Evolutionary conservation across 1,284 basidiomycete genomes (phyloP).

Genomic region (Trametes polyzona): DNA sequence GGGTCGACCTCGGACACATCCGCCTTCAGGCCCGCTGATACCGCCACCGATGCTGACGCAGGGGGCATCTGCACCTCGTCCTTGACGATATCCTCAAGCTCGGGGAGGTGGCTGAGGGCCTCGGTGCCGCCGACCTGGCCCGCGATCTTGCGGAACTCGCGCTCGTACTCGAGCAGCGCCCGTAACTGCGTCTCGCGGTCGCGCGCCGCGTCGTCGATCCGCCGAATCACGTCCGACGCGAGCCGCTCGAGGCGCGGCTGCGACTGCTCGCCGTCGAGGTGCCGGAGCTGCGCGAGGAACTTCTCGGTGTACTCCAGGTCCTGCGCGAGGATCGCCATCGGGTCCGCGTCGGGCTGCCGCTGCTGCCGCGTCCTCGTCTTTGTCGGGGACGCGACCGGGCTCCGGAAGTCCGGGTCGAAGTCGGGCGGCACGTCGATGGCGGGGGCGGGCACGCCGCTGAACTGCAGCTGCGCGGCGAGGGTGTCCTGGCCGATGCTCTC

Average conservation of each 20-base stretch:
- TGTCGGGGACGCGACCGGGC: conserved; percentile 38
- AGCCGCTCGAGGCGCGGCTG: conserved; percentile 67
- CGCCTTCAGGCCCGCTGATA: conserved; percentile 21
- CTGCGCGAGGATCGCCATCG: conserved; percentile 70
- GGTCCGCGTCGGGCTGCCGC: conserved; percentile 57
- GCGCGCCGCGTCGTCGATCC: conserved; percentile 71
- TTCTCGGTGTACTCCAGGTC: conserved; percentile 78
- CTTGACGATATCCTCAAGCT: conserved; percentile 54
- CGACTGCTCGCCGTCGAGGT: conserved; percentile 60
- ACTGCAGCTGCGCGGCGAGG: conserved; percentile 18
- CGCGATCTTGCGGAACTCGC: conserved; percentile 77
- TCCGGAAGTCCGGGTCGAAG: conserved; percentile 51
- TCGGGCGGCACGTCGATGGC: conserved; percentile 36
- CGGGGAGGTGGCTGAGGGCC: conserved; percentile 69
- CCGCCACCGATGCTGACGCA: too few species aligned
- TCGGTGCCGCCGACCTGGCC: conserved; percentile 77
- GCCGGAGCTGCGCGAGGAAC: conserved; percentile 71
- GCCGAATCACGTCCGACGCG: conserved; percentile 76
- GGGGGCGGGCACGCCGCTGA: conserved; percentile 25
- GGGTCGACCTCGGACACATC: conserved; percentile 37
- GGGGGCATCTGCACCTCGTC: conserved; percentile 31
- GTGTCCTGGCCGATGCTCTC: conserved; percentile 23
- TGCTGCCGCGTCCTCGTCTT: too few species aligned
- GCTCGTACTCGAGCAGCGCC: conserved; percentile 73
- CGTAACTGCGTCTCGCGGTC: conserved; percentile 80